Evolutionary conservation across 768 basidiomycete genomes (phyloP), one percentile per base, ranked within the genome.

Genomic region (Lactarius psammicola): DNA sequence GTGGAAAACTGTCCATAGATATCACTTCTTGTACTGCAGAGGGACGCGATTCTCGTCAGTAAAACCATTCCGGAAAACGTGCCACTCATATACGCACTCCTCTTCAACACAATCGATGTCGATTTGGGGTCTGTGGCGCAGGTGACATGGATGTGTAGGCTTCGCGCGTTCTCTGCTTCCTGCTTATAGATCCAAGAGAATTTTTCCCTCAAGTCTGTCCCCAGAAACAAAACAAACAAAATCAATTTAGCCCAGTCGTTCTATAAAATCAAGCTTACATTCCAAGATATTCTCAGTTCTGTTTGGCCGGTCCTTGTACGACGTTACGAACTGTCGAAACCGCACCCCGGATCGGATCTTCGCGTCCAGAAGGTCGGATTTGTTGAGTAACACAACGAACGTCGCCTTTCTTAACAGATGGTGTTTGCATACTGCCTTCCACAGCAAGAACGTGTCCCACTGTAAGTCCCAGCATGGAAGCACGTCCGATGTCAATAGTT

Each of bases 301-400:
- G 67, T 87, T 87, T 15, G 80, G 78, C 69, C 79, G 78, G 49
- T 81, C 80, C 51, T 77, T 76, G 72, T 84, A 88, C 9, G 81
- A 80, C 31, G 81, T 81, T 8, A 87, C 84, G 69, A 82, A 85
- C 18, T 79, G 75, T n/a, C 79, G 77, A 68, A 88, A 85, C 58
- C 78, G 76, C 11, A 85, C 72, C 3, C 86, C 86, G 8, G 80
- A 72, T 62, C 78, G 74, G 11, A 88, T 76, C 71, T 87, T 86
- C 18, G 76, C 75, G 33, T 83, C 78, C 28, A 88, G 76, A 63
- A 88, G 80, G 71, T 88, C 87, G 65, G 79, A 76, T 69, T 88
- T 87, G 77, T 87, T 87, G 20, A 88, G 77, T 71, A 88, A 81
- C 23, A 89, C 74, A 51, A 88, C 81, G 59, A 88, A 80, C 63